Evolutionary conservation across 352 stramenopile species (phyloP).

Genomic region (Aphanomyces cochlioides): DNA sequence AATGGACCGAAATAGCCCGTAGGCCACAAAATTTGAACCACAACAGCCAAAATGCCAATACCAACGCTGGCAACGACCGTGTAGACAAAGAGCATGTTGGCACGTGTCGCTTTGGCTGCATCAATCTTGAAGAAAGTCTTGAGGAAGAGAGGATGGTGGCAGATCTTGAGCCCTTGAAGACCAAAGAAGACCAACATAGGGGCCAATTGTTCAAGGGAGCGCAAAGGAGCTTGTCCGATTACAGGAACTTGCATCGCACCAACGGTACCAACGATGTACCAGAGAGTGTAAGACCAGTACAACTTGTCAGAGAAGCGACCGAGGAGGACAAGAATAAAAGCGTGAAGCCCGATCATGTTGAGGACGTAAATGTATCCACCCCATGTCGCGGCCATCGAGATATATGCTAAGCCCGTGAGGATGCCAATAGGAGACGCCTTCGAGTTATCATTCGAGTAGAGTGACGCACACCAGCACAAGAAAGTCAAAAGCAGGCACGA

Average conservation of each 20-base stretch:
- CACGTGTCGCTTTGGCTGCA: conserved; percentile 4
- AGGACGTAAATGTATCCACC: conserved; percentile 25
- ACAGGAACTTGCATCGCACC: conserved; percentile 22
- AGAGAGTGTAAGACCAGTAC: conserved; percentile 21
- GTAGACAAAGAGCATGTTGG: conserved; percentile 15
- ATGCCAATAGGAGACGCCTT: conserved; percentile 4
- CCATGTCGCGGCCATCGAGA: conserved; percentile 21
- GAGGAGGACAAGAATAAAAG: conserved; percentile 19
- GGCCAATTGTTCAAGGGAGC: conserved; percentile 18
- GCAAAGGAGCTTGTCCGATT: conserved; percentile 5
- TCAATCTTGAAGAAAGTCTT: conserved; percentile 25
- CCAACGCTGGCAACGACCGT: conserved; percentile 8
- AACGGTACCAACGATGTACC: conserved; percentile 19
- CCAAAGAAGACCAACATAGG: conserved; percentile 12
- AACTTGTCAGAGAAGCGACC: conserved; percentile 22
- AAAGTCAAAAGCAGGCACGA: conserved; percentile 16
- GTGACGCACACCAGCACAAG: conserved; percentile 7
- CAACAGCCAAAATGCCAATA: conserved; percentile 11
- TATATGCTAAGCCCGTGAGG: conserved; percentile 13
- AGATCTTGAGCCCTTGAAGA: conserved; percentile 18
- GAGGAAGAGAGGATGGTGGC: background rate
- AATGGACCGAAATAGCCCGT: conserved; percentile 79
- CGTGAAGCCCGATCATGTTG: conserved; percentile 24
- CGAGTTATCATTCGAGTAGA: conserved; percentile 5
- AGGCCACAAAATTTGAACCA: conserved; percentile 6